Evolutionary conservation across 1,284 basidiomycete species (phyloP).

Genomic region (Ustilago curta): DNA sequence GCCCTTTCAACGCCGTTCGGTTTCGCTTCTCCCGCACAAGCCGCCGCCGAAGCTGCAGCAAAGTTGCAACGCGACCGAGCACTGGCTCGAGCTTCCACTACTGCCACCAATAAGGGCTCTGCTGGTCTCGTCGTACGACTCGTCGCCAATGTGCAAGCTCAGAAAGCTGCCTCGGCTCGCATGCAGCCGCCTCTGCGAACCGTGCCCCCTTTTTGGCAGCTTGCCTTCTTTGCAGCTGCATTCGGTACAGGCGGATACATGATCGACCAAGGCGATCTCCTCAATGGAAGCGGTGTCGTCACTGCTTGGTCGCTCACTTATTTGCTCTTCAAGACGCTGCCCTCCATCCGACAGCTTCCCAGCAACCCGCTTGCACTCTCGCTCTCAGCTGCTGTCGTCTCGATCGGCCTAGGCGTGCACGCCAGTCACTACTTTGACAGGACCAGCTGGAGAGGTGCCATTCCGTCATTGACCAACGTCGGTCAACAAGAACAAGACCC

Average conservation of each 20-base stretch:
- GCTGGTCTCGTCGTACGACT: conserved; percentile 34
- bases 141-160: conserved; percentile 31
- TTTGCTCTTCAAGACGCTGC: conserved; percentile 57
- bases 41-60: conserved; percentile 39
- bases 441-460: conserved; percentile 59
- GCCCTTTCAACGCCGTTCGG: conserved; percentile 58
- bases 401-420: conserved; percentile 56
- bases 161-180: conserved; percentile 13
- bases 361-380: conserved; percentile 40
- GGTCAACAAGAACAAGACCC: neutral
- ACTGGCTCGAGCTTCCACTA: conserved; percentile 18
- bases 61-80: conserved; percentile 32
- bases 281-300: conserved; percentile 63
- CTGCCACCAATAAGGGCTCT: conserved; percentile 10
- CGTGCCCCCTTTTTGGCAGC: conserved; percentile 64
- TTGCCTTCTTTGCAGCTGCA: conserved; percentile 55
- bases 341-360: conserved; percentile 32
- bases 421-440: conserved; percentile 63
- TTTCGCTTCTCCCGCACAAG: conserved; percentile 47
- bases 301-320: conserved; percentile 64
- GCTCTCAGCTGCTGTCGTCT: conserved; percentile 30
- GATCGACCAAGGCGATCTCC: conserved; percentile 57
- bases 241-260: conserved; percentile 65
- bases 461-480: conserved; percentile 38
- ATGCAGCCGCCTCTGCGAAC: conserved; percentile 21